A percentile compares a stretch with the other conserved stretches of the same genome.
phyloP scores from a whole-genome alignment of 2,329 filamentous ascomycete species.

The Phaeophleospora eucalypticola region DNA sequence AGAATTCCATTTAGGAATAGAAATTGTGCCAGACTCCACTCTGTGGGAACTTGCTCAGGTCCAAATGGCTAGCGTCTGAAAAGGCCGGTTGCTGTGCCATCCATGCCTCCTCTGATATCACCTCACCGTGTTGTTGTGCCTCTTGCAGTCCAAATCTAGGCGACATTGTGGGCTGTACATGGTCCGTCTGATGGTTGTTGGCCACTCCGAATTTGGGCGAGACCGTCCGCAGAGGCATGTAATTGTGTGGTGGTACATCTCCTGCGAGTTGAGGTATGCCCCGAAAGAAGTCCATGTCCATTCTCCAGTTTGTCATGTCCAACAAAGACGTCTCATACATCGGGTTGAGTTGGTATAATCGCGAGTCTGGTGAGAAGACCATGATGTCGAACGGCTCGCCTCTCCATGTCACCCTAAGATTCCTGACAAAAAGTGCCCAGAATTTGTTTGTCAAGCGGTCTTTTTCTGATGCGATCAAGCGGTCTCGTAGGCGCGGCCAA shows the following conservation, averaged over 20 bases:
- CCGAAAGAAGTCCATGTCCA: constrained; percentile 23
- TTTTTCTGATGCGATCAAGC: constrained; percentile 15
- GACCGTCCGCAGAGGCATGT: constrained; percentile 18
- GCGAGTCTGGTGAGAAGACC: constrained; percentile 9
- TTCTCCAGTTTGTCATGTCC: constrained; percentile 21
- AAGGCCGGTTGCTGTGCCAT: neutral
- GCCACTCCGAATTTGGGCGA: constrained; percentile 15
- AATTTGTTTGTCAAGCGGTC: constrained; percentile 22
- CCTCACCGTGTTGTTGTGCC: neutral
- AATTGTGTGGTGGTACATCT: constrained; percentile 20
- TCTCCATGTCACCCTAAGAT: constrained; percentile 19
- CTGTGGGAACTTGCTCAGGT: neutral
- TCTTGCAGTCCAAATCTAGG: constrained; percentile 7
- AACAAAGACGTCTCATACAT: constrained; percentile 16
- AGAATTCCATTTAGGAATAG: neutral
- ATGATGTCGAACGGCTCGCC: constrained; percentile 19
- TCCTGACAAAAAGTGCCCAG: constrained; percentile 17
- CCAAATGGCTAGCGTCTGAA: neutral
- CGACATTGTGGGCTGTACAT: constrained; percentile 1
- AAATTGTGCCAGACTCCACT: neutral
- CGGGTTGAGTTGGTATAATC: constrained; percentile 17
- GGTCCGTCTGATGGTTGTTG: neutral
- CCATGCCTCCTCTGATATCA: neutral
- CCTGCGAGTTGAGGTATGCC: constrained; percentile 18
- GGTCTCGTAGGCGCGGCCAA: constrained; percentile 19